Base-by-base conservation (phyloP, 2,329 filamentous ascomycete genomes). In the Xylariaceae sp. region DNA sequence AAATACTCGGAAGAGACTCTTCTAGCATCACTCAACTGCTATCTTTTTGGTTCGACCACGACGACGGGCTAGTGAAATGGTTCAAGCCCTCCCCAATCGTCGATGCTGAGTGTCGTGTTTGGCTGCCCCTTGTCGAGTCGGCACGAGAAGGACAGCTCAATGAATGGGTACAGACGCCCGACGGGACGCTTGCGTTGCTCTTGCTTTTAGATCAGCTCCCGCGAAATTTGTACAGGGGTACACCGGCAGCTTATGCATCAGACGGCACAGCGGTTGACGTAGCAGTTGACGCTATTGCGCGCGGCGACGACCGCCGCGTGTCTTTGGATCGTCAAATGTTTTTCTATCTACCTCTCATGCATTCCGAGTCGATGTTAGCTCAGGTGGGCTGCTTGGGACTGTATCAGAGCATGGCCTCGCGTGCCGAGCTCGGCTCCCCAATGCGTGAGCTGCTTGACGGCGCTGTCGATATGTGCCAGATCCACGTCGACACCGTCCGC, bases 271-370 rank as follows among this genome's bases (percentile, higher is more conserved):
- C 53, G 9, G 12, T 53, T 6, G 36, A 47, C 6, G 17, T 56
- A 10, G 46, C 53, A 5, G 10, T 53, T 9, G 17, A 40, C 33
- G 42, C 50, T 10, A 31, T 56, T 9, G 53, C 53, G 16, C 36
- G 39, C 5, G 50, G 53, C 13, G 14, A 43, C 14, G 50, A 56
- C 18, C 45, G 31, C 14, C 40, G 34, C 34, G 46, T 48, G 6
- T 10, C 40, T 12, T 17, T 50, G 16, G 22, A 33, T 38, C 46
- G 22, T 31, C 51, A 60, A 44, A 53, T 60, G n/a, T 69, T 69
- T 47, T 61, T 69, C 52, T 72, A 71, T 51, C 59, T 71, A 43
- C 68, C 69, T 1, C 59, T 72, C 19, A 68, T 67, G 60, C 70
- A 72, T 50, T 62, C 62, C 43, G 69, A 72, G 52, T 53, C 59